phyloP scores from a whole-genome alignment of 2,329 filamentous ascomycete genomes.

The Magnaporthales sp. region DNA sequence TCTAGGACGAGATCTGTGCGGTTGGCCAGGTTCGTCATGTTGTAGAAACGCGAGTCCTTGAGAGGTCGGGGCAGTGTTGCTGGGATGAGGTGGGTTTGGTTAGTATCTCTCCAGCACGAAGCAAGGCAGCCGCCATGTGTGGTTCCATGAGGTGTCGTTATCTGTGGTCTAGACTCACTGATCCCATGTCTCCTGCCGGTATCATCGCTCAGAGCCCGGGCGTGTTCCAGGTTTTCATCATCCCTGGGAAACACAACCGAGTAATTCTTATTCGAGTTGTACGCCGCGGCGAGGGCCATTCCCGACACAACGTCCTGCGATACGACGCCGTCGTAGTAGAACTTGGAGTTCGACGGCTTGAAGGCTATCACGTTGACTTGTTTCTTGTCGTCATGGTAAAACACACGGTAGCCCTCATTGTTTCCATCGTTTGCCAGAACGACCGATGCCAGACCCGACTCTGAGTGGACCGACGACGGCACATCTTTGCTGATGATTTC shows the following conservation, averaged over 20 bases:
- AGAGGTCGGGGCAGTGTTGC: conserved; percentile 24
- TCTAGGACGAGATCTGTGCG: not conserved
- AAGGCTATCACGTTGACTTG: conserved; percentile 24
- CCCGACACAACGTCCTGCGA: conserved; percentile 19
- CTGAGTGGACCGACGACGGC: conserved; percentile 16
- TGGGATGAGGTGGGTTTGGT: conserved; percentile 8
- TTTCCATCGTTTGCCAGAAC: conserved; percentile 21
- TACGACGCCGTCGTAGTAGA: conserved; percentile 22
- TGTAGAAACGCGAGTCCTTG: conserved; percentile 15
- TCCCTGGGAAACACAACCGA: conserved; percentile 24
- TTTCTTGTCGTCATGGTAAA: conserved; percentile 24
- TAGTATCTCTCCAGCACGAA: not conserved
- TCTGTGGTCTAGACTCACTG: not conserved
- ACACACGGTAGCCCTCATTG: conserved; percentile 25
- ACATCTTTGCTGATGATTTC: conserved; percentile 19
- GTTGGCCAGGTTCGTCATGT: conserved; percentile 14
- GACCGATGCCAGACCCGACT: conserved; percentile 21
- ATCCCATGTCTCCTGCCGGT: not conserved
- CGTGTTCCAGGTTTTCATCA: conserved; percentile 17
- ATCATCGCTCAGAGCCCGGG: not conserved
- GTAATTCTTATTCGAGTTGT: conserved; percentile 21
- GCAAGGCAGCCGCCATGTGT: not conserved
- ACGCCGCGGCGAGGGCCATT: conserved; percentile 21
- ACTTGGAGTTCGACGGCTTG: conserved; percentile 16
- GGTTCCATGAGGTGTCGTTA: not conserved